Percentiles rank a stretch among this genome's conserved stretches.
Conservation (phyloP, 2,329 filamentous ascomycete genomes). For the Trichoderma semiorbis region DNA sequence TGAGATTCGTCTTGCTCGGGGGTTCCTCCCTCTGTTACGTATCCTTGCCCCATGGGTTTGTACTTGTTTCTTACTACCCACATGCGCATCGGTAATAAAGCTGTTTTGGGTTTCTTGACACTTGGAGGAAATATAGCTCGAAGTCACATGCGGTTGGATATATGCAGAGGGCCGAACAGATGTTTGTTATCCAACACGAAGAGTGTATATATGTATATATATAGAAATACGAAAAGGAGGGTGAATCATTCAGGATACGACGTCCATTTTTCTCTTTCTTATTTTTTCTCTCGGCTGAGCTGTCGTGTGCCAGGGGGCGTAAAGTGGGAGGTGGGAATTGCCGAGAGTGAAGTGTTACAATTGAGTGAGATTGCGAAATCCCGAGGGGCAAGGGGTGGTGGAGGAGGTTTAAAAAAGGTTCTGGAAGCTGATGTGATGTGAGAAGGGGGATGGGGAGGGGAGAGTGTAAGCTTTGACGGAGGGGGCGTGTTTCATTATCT, state of each 20-base stretch:
- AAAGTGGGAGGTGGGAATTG: background rate
- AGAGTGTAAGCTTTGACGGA: too few relatives aligned
- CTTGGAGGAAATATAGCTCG: background rate
- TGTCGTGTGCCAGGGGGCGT: background rate
- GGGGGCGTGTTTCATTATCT: background rate
- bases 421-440: background rate
- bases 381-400: background rate
- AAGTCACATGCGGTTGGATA: background rate
- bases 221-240: background rate
- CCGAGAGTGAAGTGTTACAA: background rate
- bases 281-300: background rate
- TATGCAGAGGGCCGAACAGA: background rate
- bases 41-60: background rate
- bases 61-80: background rate
- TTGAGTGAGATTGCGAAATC: background rate
- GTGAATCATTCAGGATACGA: background rate
- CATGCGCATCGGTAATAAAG: background rate
- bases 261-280: background rate
- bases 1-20: conserved; percentile 2
- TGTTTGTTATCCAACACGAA: background rate
- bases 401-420: background rate
- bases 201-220: background rate
- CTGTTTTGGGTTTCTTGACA: background rate
- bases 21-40: background rate
- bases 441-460: background rate